Evolutionary conservation across 2,329 filamentous ascomycete genomes (phyloP).

Genomic region (Pseudogymnoascus sp.): DNA sequence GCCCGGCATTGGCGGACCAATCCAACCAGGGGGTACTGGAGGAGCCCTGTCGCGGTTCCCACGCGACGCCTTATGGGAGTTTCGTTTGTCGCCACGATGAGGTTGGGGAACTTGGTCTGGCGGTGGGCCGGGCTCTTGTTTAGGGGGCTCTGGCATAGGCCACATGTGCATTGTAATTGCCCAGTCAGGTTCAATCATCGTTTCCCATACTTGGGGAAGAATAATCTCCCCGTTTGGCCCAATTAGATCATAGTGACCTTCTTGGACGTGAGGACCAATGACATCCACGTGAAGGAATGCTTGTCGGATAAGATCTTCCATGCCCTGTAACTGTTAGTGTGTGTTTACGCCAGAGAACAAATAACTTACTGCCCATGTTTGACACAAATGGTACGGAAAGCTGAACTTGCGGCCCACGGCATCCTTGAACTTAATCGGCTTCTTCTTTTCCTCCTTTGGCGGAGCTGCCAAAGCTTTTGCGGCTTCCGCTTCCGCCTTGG

Average conservation of each 20-base stretch:
- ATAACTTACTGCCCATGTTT: constrained; percentile 67
- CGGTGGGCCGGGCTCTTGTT: constrained; percentile 32
- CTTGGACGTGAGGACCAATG: constrained; percentile 66
- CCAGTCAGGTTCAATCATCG: constrained; percentile 71
- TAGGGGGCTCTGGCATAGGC: constrained; percentile 44
- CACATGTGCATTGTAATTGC: constrained; percentile 60
- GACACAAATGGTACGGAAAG: constrained; percentile 80
- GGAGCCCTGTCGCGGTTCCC: constrained; percentile 17
- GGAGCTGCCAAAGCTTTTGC: constrained; percentile 29
- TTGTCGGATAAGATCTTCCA: constrained; percentile 80
- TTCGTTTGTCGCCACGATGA: neutral
- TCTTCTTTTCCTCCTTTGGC: constrained; percentile 37
- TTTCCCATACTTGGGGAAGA: constrained; percentile 73
- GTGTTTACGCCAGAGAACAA: constrained; percentile 10
- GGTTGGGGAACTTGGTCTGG: neutral
- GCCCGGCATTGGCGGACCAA: neutral
- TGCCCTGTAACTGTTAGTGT: constrained; percentile 48
- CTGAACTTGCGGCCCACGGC: constrained; percentile 85
- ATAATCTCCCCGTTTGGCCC: constrained; percentile 77
- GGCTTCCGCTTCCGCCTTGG: constrained; percentile 30
- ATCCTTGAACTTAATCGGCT: constrained; percentile 83
- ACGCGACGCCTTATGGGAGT: constrained; percentile 16
- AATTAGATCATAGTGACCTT: constrained; percentile 72
- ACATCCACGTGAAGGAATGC: constrained; percentile 72
- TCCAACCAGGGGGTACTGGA: neutral